Base-by-base conservation (phyloP, 2,329 filamentous ascomycete genomes). In the Xylaria digitata region DNA sequence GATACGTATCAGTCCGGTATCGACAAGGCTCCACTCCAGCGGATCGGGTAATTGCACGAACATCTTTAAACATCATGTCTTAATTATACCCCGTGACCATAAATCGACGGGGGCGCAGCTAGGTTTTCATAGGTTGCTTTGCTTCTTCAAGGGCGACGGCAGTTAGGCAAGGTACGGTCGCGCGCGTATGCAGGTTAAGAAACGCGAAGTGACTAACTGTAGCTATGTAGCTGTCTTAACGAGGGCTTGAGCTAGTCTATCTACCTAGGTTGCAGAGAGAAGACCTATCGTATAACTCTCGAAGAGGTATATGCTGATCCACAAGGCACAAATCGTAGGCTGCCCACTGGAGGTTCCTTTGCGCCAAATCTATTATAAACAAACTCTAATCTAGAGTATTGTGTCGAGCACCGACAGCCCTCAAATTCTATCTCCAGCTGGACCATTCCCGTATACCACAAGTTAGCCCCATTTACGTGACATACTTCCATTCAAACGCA, bases 361-460 rank as follows among this genome's bases (percentile, higher is more conserved):
- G 37, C n/a, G 32, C 45, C 19, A 19, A 23, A 15, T 68, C 66
- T 62, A 58, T 62, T 50, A 49, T 46, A 32, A 58, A 43, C 15
- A 42, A 23, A 32, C 57, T 46, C 40, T 59, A 46, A 56, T 59
- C 53, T 43, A 26, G 30, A 61, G 43, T 34, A 54, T 57, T 26
- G 11, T 53, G 50, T 21, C 4, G 32, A 53, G n/a, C 8, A 56
- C 48, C 3, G 3, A 19, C 40, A 17, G 34, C 23, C 45, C 48
- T 32, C 50, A 2, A n/a, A 48, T 45, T n/a, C 50, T 34, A 34
- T 56, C 13, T 30, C 42, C 32, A 34, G 43, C 19, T 46, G 5
- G 11, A 26, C 30, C 15, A n/a, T 23, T 49, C 42, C 17, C 17
- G n/a, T 11, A 63, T 23, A 40, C 30, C 32, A 46, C 34, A 21